These are phyloP conservation scores for Alternaria alternata DNA, from an alignment of 2,329 filamentous ascomycete genomes.

Conservation along the genomic window DNA sequence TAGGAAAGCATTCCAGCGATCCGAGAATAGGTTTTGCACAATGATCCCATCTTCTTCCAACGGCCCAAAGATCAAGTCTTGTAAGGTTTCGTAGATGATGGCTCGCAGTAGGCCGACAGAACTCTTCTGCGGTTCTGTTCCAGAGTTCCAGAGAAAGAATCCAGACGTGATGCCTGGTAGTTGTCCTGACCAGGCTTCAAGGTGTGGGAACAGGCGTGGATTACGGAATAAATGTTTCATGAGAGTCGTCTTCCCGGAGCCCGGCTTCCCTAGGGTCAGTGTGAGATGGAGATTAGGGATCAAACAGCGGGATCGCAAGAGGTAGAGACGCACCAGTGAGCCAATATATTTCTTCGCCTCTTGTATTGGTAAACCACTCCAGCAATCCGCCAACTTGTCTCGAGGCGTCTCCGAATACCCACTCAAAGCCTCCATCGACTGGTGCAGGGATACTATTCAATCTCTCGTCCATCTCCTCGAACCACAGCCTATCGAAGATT, in stretches of 20 bases:
- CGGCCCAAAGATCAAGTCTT: slow-evolving; percentile 44
- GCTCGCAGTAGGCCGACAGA: slow-evolving; percentile 33
- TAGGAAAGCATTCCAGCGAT: slow-evolving; percentile 41
- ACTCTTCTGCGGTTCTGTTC: slow-evolving; percentile 40
- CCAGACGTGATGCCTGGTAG: slow-evolving; percentile 45
- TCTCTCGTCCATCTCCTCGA: slow-evolving; percentile 36
- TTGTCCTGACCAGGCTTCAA: slow-evolving; percentile 42
- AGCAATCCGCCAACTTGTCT: slow-evolving; percentile 29
- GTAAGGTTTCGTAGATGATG: slow-evolving; percentile 41
- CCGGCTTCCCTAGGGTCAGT: slow-evolving; percentile 45
- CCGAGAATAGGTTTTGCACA: slow-evolving; percentile 35
- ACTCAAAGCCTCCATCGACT: slow-evolving; percentile 32
- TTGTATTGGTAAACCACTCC: slow-evolving; percentile 37
- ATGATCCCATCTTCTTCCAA: slow-evolving; percentile 35
- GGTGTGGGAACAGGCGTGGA: slow-evolving; percentile 30
- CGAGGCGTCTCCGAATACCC: slow-evolving; percentile 30
- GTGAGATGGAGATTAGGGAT: background rate
- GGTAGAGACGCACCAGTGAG: slow-evolving; percentile 31
- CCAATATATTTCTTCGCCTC: slow-evolving; percentile 42
- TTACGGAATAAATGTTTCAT: slow-evolving; percentile 51
- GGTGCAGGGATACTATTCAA: slow-evolving; percentile 32
- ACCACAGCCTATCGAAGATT: slow-evolving; percentile 34
- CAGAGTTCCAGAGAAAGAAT: slow-evolving; percentile 58
- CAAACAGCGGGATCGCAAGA: background rate
- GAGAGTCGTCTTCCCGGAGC: slow-evolving; percentile 59